Conservation (phyloP, 495 filamentous ascomycete species). For the Trichoderma virens region DNA sequence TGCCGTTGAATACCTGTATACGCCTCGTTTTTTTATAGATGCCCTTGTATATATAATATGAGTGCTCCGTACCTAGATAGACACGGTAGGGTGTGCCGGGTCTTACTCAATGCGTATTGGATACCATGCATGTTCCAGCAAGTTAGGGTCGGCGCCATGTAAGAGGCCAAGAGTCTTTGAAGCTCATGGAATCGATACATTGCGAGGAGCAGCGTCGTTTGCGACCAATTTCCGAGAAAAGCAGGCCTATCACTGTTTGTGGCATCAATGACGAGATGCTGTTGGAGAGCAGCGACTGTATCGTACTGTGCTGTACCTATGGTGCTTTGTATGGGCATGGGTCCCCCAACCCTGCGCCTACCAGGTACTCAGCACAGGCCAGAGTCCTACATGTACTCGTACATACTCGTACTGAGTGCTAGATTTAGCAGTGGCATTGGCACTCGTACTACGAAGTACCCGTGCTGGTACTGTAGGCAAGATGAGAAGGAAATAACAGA, state of each 20-base stretch:
- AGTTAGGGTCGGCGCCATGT: background rate
- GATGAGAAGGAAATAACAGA: background rate
- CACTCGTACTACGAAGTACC: too few species aligned
- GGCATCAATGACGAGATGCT: background rate
- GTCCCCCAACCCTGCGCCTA: background rate
- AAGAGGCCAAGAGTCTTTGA: background rate
- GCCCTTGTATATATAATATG: too few species aligned
- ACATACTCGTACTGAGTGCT: too few species aligned
- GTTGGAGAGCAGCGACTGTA: background rate
- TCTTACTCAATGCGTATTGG: too few species aligned
- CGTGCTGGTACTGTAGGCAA: too few species aligned
- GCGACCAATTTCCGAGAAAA: background rate
- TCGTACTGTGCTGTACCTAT: too few species aligned
- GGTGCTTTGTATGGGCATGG: background rate
- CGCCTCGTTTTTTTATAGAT: too few species aligned
- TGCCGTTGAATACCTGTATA: too few species aligned
- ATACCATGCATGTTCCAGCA: too few species aligned
- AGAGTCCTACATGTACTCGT: background rate
- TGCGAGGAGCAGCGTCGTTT: background rate
- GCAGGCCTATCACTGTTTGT: background rate
- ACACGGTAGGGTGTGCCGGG: too few species aligned
- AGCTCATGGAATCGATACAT: background rate
- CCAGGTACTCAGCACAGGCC: background rate
- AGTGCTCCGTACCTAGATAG: too few species aligned
- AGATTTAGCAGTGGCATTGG: too few species aligned